Evolutionary conservation across 257 asterid species (phyloP), one percentile per base, ranked within the genome.

Genomic region (Solanum raphanifolium): DNA sequence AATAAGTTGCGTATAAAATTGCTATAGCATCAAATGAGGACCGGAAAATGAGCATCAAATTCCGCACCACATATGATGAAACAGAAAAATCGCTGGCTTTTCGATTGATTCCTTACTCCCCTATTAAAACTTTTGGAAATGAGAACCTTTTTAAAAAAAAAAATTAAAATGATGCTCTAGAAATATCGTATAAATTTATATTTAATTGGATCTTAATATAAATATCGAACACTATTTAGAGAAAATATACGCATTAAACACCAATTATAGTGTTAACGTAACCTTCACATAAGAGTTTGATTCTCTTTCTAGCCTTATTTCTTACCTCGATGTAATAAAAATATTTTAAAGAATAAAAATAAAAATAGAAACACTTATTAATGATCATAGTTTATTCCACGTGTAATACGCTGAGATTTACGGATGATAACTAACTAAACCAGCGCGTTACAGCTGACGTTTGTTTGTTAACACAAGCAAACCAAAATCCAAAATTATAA

Each of bases 361-460:
- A 16, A 18, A 55, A 6, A 18, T 58, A 55, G 10, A 55, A 4
- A 18, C 25, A 55, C 11, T 1, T 55, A 18, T 52, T 52, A 52
- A 52, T 52, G 9, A 52, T 52, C 25, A 58, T 58, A 58, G 4
- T 58, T 20, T 58, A 58, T 58, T 58, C 66, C 27, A 58, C 66
- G 25, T 58, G 66, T 58, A 58, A 58, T 58, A 58, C 5, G 5
- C 25, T 20, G 25, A 58, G 66, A 55, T 55, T 55, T 55, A 55
- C 25, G 65, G 65, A 55, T 55, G 32, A 43, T 48, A 78, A 78
- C 84, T 27, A 46, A 39, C 60, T 76, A 48, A 46, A 81, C 69
- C 20, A 82, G 69, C 85, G 69, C 69, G 69, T 82, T 82, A 82
- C 85, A 46, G 85, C 85, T 48, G 27, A 82, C 36, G 20, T 46